These are phyloP conservation scores for Zygnema cylindricum DNA, from an alignment of 139 green algal species.

Conservation along the genomic window DNA sequence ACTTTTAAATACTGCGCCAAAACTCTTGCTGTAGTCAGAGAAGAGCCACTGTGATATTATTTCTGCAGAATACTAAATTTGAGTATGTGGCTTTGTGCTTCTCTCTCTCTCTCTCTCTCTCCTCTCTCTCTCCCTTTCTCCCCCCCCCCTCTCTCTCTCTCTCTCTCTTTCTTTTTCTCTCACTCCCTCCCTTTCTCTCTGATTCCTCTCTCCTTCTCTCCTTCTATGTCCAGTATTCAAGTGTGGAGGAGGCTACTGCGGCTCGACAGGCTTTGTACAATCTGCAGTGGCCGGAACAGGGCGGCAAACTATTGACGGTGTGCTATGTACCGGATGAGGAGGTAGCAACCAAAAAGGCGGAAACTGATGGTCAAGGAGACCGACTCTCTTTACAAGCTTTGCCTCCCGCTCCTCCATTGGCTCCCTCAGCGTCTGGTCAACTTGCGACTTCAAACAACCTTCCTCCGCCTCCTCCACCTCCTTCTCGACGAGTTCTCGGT, in stretches of 20 bases:
- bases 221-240: slow-evolving; percentile 36
- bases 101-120: no score
- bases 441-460: not conserved
- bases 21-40: no score
- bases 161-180: not conserved
- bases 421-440: slow-evolving; percentile 12
- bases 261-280: slow-evolving; percentile 64
- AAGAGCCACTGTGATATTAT: no score
- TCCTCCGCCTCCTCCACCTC: not conserved
- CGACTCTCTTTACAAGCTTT: not conserved
- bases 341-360: slow-evolving; percentile 63
- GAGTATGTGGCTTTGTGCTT: no score
- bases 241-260: slow-evolving; percentile 66
- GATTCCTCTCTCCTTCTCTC: not conserved
- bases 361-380: slow-evolving; percentile 5
- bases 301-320: slow-evolving; percentile 64
- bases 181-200: not conserved
- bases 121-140: no score
- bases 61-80: no score
- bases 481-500: not conserved
- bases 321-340: slow-evolving; percentile 53
- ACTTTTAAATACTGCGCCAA: no score
- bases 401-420: not conserved
- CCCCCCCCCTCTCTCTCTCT: no score
- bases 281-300: slow-evolving; percentile 67